Conservation (phyloP, 2,329 filamentous ascomycete species). For the Knufia fluminis region DNA sequence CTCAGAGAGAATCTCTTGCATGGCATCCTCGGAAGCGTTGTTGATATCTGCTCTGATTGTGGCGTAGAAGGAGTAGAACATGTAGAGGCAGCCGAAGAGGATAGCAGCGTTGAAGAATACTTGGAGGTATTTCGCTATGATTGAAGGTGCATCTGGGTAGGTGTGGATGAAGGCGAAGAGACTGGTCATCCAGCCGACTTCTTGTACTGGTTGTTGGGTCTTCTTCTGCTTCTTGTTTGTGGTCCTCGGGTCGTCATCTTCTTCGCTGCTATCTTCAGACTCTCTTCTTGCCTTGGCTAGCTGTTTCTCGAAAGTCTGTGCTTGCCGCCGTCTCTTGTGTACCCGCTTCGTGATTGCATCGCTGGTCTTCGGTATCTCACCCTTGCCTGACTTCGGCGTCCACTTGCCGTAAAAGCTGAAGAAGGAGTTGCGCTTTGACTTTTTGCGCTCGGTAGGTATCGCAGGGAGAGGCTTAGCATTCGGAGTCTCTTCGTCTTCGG, state of each 20-base stretch:
- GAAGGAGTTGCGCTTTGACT: slow-evolving; percentile 31
- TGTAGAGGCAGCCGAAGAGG: slow-evolving; percentile 46
- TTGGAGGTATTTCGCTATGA: slow-evolving; percentile 59
- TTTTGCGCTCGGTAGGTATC: slow-evolving; percentile 19
- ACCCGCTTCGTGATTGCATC: slow-evolving; percentile 37
- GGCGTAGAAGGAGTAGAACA: slow-evolving; percentile 59
- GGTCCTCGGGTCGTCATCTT: slow-evolving; percentile 28
- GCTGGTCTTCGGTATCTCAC: slow-evolving; percentile 50
- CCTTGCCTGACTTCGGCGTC: slow-evolving; percentile 49
- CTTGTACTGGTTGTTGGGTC: slow-evolving; percentile 24
- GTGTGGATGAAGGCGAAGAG: slow-evolving; percentile 55
- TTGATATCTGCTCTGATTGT: slow-evolving; percentile 68
- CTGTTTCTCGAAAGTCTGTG: slow-evolving; percentile 37
- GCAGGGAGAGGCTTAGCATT: slow-evolving; percentile 26
- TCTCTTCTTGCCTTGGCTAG: slow-evolving; percentile 28
- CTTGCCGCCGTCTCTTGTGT: slow-evolving; percentile 42
- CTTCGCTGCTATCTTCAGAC: slow-evolving; percentile 36
- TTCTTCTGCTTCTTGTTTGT: slow-evolving; percentile 12
- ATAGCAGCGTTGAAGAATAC: slow-evolving; percentile 45
- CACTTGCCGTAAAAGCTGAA: slow-evolving; percentile 36
- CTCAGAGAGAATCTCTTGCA: slow-evolving; percentile 59
- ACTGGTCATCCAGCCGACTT: slow-evolving; percentile 27
- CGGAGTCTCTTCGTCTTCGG: slow-evolving; percentile 42
- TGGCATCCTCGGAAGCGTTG: slow-evolving; percentile 59
- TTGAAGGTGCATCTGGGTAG: slow-evolving; percentile 56